These are phyloP conservation scores for Peronospora farinosa DNA, from an alignment of 352 stramenopile species.

Conservation along the genomic window DNA sequence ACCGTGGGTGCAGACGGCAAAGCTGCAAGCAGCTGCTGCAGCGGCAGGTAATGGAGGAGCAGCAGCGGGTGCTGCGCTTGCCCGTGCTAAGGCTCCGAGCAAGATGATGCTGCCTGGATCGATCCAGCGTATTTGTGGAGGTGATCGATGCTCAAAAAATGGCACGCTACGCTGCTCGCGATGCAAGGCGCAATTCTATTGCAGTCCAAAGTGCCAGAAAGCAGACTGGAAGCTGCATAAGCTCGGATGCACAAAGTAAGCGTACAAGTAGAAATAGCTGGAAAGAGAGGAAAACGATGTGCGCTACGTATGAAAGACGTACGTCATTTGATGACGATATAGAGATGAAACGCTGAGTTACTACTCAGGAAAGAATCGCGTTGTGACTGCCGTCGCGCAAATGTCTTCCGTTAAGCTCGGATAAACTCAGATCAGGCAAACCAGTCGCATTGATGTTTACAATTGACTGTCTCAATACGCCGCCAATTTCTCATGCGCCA, in stretches of 20 bases:
- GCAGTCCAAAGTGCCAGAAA: constrained; percentile 76
- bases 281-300: neutral
- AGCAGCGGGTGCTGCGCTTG: constrained; percentile 17
- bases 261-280: neutral
- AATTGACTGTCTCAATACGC: too few species aligned
- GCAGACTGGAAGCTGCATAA: constrained; percentile 83
- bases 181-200: constrained; percentile 84
- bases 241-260: constrained; percentile 42
- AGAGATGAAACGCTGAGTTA: too few species aligned
- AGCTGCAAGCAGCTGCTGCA: constrained; percentile 36
- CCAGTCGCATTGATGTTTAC: neutral
- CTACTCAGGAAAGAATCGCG: too few species aligned
- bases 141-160: constrained; percentile 61
- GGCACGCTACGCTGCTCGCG: constrained; percentile 70
- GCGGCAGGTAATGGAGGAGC: constrained; percentile 26
- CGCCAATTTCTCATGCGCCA: too few species aligned
- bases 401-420: too few species aligned
- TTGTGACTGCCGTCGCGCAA: too few species aligned
- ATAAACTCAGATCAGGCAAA: neutral
- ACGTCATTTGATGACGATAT: too few species aligned
- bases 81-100: constrained; percentile 23
- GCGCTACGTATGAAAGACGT: too few species aligned
- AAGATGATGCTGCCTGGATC: constrained; percentile 30
- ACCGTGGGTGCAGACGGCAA: constrained; percentile 62
- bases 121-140: constrained; percentile 56